Conservation (phyloP, 2,329 filamentous ascomycete species). For the Colletotrichum truncatum region DNA sequence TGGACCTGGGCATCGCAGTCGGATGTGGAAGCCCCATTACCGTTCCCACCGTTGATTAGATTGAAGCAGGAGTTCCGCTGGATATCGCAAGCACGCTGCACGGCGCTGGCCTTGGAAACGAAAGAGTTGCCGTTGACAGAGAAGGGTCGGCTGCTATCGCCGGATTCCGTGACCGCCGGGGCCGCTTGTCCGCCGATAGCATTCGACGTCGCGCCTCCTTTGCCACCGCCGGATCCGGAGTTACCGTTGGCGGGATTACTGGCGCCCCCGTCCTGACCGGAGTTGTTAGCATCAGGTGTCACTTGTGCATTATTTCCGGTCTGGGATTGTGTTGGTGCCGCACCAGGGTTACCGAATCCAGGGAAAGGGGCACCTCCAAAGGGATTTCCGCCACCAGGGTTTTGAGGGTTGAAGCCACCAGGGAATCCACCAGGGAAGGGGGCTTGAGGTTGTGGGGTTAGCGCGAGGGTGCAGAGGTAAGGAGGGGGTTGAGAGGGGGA, state of each 20-base stretch:
- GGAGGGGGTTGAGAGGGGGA: neutral
- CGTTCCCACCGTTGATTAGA: slow-evolving; percentile 60
- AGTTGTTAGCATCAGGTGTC: slow-evolving; percentile 14
- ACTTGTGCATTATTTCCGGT: neutral
- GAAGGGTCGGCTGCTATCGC: slow-evolving; percentile 62
- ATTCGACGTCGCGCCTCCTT: slow-evolving; percentile 38
- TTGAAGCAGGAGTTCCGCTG: slow-evolving; percentile 70
- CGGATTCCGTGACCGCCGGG: slow-evolving; percentile 58
- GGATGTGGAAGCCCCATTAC: slow-evolving; percentile 48
- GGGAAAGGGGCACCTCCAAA: neutral
- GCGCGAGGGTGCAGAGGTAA: neutral
- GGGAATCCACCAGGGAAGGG: slow-evolving; percentile 9
- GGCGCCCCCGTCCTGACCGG: slow-evolving; percentile 24
- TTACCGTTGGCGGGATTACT: slow-evolving; percentile 20
- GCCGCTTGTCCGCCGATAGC: slow-evolving; percentile 62
- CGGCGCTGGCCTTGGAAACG: slow-evolving; percentile 61
- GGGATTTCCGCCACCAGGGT: slow-evolving; percentile 1
- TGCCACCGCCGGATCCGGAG: slow-evolving; percentile 31
- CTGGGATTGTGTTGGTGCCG: slow-evolving; percentile 20
- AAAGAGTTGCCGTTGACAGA: slow-evolving; percentile 66
- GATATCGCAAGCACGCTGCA: slow-evolving; percentile 69
- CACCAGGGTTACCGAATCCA: slow-evolving; percentile 24
- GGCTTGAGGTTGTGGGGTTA: slow-evolving; percentile 2
- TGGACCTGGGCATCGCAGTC: slow-evolving; percentile 66
- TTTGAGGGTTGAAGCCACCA: slow-evolving; percentile 2